These are phyloP conservation scores for Lachnellula cervina DNA, from an alignment of 2,329 filamentous ascomycete genomes.

Conservation along the genomic window DNA sequence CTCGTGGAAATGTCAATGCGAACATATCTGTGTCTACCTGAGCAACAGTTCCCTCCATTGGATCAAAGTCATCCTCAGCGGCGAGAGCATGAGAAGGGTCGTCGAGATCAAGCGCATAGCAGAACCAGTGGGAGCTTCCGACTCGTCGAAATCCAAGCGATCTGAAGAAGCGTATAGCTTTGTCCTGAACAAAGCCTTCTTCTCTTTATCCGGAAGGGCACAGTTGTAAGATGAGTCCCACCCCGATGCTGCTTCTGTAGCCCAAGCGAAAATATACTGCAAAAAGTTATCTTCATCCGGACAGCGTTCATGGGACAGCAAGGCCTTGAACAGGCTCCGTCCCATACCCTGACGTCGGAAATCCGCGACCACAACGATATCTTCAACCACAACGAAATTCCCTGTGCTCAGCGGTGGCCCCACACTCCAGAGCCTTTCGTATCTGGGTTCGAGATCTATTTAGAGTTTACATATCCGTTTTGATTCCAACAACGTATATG, in stretches of 20 bases:
- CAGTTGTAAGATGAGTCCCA: neutral
- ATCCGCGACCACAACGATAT: rapidly evolving
- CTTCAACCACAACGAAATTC: neutral
- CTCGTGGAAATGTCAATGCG: too few species aligned
- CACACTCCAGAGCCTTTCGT: neutral
- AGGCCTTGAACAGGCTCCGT: neutral
- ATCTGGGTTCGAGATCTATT: neutral
- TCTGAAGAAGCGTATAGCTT: neutral
- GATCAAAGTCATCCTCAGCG: neutral
- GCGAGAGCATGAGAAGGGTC: neutral
- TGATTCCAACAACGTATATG: neutral
- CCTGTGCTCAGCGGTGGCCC: neutral
- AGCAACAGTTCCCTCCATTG: neutral
- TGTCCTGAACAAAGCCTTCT: neutral
- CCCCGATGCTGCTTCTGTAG: neutral
- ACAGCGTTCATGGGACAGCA: neutral
- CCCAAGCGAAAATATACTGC: neutral
- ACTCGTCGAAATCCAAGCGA: neutral
- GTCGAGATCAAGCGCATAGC: neutral
- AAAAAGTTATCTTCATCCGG: neutral
- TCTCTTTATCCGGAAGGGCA: neutral
- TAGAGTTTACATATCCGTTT: neutral
- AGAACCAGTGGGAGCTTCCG: neutral
- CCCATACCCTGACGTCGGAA: neutral
- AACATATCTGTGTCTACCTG: too few species aligned